Evolutionary conservation across 164 flowering plant genomes (phyloP).

Genomic region (Vitis cinerea): DNA sequence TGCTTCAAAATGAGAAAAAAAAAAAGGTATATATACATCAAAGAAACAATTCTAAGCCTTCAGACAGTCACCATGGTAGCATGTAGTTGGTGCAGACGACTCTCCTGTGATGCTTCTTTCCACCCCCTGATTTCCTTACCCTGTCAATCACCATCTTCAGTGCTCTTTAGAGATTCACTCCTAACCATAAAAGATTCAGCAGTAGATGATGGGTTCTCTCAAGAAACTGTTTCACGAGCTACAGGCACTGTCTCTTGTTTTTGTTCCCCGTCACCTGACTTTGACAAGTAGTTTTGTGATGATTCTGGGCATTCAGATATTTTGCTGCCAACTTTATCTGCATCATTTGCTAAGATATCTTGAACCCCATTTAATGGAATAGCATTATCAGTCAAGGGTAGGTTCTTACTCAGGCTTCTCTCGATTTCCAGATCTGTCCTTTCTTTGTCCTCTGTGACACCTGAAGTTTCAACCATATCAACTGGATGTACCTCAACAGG

Average conservation of each 20-base stretch:
- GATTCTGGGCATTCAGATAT: background rate
- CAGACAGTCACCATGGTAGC: too few relatives aligned
- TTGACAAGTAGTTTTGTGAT: background rate
- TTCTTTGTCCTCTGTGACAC: conserved; percentile 7
- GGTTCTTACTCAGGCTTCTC: background rate
- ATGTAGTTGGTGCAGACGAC: too few relatives aligned
- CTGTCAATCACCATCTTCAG: background rate
- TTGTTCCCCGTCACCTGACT: background rate
- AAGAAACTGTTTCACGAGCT: background rate
- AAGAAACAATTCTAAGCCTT: too few relatives aligned
- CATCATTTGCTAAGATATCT: background rate
- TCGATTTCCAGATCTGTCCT: background rate
- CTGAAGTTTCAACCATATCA: conserved; percentile 7
- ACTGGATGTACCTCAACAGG: conserved; percentile 5
- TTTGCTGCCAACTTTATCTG: background rate
- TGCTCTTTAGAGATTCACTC: background rate
- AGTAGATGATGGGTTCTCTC: background rate
- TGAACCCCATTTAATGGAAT: background rate
- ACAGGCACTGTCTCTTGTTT: background rate
- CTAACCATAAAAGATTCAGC: background rate
- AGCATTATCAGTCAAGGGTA: too few relatives aligned
- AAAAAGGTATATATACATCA: too few relatives aligned
- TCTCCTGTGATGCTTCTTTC: background rate
- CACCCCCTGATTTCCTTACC: background rate
- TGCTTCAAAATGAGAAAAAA: too few relatives aligned